Percentiles rank a stretch among this genome's conserved stretches.
Conservation (phyloP, 2,329 filamentous ascomycete species). For the Aureobasidium zeae region DNA sequence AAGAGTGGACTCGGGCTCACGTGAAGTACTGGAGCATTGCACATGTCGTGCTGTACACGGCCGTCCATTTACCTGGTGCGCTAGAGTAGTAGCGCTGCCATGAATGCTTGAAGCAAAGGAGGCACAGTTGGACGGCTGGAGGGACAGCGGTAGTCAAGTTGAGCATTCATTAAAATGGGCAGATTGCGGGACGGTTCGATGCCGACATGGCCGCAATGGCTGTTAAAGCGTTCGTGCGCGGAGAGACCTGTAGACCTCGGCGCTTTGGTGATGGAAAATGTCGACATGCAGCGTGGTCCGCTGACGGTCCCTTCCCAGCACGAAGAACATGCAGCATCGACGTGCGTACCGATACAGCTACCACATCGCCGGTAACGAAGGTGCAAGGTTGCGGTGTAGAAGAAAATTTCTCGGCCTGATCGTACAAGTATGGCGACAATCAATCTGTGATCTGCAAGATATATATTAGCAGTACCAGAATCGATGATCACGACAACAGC, state of each 20-base stretch:
- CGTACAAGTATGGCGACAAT: slow-evolving; percentile 7
- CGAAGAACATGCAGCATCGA: no score
- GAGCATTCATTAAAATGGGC: background rate
- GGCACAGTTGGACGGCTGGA: background rate
- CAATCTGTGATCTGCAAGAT: slow-evolving; percentile 7
- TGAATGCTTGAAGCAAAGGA: background rate
- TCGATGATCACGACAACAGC: slow-evolving; percentile 6
- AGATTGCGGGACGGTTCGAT: slow-evolving; percentile 13
- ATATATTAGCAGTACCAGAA: slow-evolving; percentile 6
- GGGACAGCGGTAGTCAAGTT: background rate
- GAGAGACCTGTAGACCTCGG: no score
- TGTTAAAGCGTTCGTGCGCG: slow-evolving; percentile 7
- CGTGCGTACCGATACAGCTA: no score
- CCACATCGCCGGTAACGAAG: no score
- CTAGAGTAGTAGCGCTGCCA: background rate
- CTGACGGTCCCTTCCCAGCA: no score
- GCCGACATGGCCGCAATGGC: background rate
- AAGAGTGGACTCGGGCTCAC: no score
- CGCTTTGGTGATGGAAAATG: no score
- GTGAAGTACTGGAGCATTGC: background rate
- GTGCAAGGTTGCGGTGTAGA: no score
- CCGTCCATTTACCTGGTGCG: slow-evolving; percentile 1
- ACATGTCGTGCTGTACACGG: slow-evolving; percentile 5
- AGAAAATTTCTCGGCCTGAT: no score
- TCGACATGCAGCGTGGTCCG: no score